Evolutionary conservation across 495 filamentous ascomycete genomes (phyloP), one percentile per base, ranked within the genome.

Genomic region (Penicillium angulare): DNA sequence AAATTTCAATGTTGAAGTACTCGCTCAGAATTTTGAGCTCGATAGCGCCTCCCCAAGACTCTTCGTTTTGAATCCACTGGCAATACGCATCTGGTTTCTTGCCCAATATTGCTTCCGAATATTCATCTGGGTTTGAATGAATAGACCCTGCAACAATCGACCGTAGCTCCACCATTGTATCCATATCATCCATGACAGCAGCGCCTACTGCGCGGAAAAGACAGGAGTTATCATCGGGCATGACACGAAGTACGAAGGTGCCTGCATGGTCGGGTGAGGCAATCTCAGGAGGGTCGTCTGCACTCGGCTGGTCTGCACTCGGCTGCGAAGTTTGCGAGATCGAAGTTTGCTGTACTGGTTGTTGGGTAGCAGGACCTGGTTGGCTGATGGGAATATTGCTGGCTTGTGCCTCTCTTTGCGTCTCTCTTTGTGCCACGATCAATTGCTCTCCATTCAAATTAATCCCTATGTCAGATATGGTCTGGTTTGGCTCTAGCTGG

Each of bases 141-240:
- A 98, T 97, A 15, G 81, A 79, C 23, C 82, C 79, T n/a, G 89
- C 89, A 3, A 96, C 81, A 15, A 95, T 67, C n/a, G 84, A 85
- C 35, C 93, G 87, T 5, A 97, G 76, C 52, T 88, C 84, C 1
- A 77, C 80, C 75, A 88, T 88, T n/a, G 78, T 73, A 53, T 91
- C 85, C 60, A 88, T 80, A 6, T 75, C 76, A 33, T 85, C 84
- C 49, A 89, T 79, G 16, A 96, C 78, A 3, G 89, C 88, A 43
- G 84, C 86, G 44, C 86, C 85, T 20, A 97, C 80, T 0, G 95
- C 93, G 8, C 90, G 87, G 67, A 97, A 98, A 51, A 97, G 84
- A 68, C 93, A 98, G 36, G 84, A 88, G 67, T 97, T 97, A 65
- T 98, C 93, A 62, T 97, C 93, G 8, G 92, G 89, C 93, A 98